Evolutionary conservation across 345 rosid species (phyloP), one percentile per base, ranked within the genome.

Genomic region (Cardamine occulta): DNA sequence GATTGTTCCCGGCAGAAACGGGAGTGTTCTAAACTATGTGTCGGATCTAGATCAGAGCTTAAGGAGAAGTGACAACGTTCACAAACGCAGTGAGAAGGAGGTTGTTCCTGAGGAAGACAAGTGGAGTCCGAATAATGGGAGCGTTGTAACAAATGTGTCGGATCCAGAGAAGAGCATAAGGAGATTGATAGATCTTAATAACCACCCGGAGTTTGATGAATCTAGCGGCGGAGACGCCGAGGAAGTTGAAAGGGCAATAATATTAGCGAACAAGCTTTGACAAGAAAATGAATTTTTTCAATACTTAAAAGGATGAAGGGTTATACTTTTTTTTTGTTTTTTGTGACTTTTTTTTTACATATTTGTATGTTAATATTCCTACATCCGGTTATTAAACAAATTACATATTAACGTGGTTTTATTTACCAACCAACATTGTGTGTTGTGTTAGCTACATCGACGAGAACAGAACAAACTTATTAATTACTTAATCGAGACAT

Each of bases 221-320:
- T 28, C 21, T 17, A 8, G 31, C 5, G 29, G 63, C 8, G 18
- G 35, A 35, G 61, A 67, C 1, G 86, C 74, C n/a, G 80, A 85
- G 66, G 89, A 91, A 73, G 86, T 76, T 72, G 86, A 86, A 74
- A 81, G 85, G 67, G 88, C 87, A 35, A 13, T 35, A 12, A 5
- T 28, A 1, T 24, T 65, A 31, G 28, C 58, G 44, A 53, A 28
- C 12, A 3, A 42, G 19, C 62, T n/a, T 17, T 51, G 26, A 26
- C 53, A 35, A 72, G 9, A 14, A 15, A 15, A 15, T 1, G 17
- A 31, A 1, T 28, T 23, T 39, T 40, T 42, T 23, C 66, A 23
- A 40, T 60, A 37, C 7, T 37, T 37, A 37, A 1, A 7, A 40
- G 5, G n/a, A 35, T 55, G 7, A 26, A 24, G 65, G 29, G 0